phyloP scores from a whole-genome alignment of 2,329 filamentous ascomycete species.

The Monosporascus sp. region DNA sequence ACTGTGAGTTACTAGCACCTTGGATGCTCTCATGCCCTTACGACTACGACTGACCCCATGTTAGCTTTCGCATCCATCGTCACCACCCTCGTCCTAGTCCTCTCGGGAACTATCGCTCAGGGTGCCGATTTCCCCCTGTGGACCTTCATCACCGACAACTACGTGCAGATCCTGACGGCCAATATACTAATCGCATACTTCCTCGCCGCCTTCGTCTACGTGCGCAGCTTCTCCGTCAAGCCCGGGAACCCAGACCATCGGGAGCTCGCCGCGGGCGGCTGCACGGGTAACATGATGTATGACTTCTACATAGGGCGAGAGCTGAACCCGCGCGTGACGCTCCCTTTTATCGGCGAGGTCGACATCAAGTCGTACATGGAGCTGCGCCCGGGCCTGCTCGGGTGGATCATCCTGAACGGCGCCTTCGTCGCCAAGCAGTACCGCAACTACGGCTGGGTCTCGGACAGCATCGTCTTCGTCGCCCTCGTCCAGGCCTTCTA shows the following conservation, averaged over 20 bases:
- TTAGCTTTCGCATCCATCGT: slow-evolving; percentile 71
- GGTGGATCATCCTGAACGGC: slow-evolving; percentile 81
- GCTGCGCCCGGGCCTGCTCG: slow-evolving; percentile 84
- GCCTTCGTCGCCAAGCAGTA: slow-evolving; percentile 86
- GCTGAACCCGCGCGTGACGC: slow-evolving; percentile 77
- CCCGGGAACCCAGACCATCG: slow-evolving; percentile 66
- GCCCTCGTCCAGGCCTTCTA: slow-evolving; percentile 76
- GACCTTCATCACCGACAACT: slow-evolving; percentile 91
- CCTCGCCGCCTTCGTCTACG: slow-evolving; percentile 74
- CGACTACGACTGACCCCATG: not conserved
- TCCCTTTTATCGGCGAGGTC: slow-evolving; percentile 77
- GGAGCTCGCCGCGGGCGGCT: slow-evolving; percentile 75
- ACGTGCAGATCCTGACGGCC: slow-evolving; percentile 75
- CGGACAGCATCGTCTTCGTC: slow-evolving; percentile 79
- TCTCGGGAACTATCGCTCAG: slow-evolving; percentile 68
- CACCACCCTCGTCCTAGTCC: slow-evolving; percentile 64
- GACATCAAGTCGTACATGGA: slow-evolving; percentile 91
- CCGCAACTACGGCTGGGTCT: slow-evolving; percentile 73
- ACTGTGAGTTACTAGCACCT: slow-evolving; percentile 43
- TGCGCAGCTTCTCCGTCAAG: slow-evolving; percentile 76
- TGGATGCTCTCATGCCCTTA: not conserved
- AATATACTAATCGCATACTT: slow-evolving; percentile 72
- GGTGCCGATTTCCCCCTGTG: slow-evolving; percentile 82
- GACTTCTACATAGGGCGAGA: slow-evolving; percentile 97
- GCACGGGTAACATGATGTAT: slow-evolving; percentile 80